Evolutionary conservation across 106 monocot species (phyloP), one percentile per base, ranked within the genome.

Genomic region (Allium cepa): DNA sequence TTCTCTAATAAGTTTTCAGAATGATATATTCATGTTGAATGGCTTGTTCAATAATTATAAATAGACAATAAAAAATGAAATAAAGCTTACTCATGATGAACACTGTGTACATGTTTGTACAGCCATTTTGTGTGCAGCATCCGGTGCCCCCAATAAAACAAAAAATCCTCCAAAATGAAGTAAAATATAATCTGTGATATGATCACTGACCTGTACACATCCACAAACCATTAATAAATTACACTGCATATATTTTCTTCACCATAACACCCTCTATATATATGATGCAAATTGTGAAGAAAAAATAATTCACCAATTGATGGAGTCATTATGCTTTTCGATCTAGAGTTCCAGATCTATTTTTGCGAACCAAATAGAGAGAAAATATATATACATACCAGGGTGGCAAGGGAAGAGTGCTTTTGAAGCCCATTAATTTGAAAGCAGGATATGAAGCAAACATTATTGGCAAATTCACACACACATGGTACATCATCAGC

Each of bases 391-490:
- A 36, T 36, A 36, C 36, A 36, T 94, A 94, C 93, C 86, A 94
- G 27, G 72, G 69, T 58, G 93, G 93, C 69, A 94, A 59, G 76
- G 93, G 93, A 73, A 94, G 79, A 67, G 71, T 77, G 78, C 77
- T 81, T 66, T 68, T 86, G 64, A 94, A 60, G 47, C 93, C 93
- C 93, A 94, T 94, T 81, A 70, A 83, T 77, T 66, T 81, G 82
- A 94, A 94, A n/a, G 86, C 71, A 28, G 93, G 93, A 64, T 89
- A 94, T 4, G 93, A 94, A 47, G 74, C 18, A 16, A 87, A 57
- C 89, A 94, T 94, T 22, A 94, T 67, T n/a, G 93, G 93, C 14
- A 94, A 77, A 50, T 94, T 94, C 67, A 94, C 93, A 72, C 84
- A 79, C 50, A 84, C 8, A 78, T 94, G 93, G 71, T 89, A 94